Evolutionary conservation across 1,139 yeast genomes (phyloP), one percentile per base, ranked within the genome.

Genomic region (Candida pseudocylindracea): DNA sequence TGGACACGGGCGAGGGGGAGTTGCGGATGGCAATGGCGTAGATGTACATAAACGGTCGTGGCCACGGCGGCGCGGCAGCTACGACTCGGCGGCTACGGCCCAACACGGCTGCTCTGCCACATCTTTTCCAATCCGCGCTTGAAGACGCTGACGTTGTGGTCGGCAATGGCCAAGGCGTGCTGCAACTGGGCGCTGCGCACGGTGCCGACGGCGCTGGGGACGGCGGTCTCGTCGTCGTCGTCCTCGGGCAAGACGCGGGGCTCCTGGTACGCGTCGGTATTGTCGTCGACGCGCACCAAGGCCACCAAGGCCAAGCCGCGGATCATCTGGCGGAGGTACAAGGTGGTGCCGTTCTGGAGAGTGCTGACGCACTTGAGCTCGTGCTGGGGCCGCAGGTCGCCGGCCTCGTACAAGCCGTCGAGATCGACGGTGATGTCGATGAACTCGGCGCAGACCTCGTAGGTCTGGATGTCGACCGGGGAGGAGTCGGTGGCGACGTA

Each of bases 371-470:
- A 74, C 45, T 67, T 72, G 34, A 76, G 52, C 34, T 29, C 28
- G 34, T 48, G 53, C 7, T 43, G 44, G 25, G 33, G 31, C 11
- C 33, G 40, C 10, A 10, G 13, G 8, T 45, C 50, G 32, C 47
- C 50, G 20, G 60, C 62, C 38, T 71, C 67, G 42, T 75, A 75
- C 33, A 76, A 50, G 35, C 75, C 78, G 42, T 81, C 91, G 38
- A 88, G 55, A 46, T 88, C 96, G 29, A 83, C 74, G 3, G 95
- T 75, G 12, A 88, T 91, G 49, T 88, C 98, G 35, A 88, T 85
- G 45, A 85, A 88, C 46, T 88, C 98, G 1, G 95, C 92, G 51
- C 98, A 88, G 2, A 85, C 93, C 50, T 88, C 96, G 49, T 88
- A 88, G 0, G 92, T 79, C 45, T 83, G 93, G 26, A 83, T 79